Evolutionary conservation across 495 filamentous ascomycete species (phyloP).

Genomic region (Aspergillus carlsbadensis): DNA sequence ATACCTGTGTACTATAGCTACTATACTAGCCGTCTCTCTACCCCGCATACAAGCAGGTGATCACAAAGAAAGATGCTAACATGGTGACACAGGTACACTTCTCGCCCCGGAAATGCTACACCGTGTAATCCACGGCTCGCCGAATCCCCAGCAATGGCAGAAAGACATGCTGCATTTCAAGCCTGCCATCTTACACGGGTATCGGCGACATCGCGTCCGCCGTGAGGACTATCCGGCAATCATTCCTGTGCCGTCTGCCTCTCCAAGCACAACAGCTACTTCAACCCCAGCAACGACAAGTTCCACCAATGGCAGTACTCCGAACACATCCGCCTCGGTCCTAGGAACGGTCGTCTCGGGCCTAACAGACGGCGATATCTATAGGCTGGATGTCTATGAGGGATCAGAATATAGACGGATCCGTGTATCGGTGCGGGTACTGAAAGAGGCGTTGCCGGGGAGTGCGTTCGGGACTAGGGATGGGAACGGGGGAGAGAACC

Average conservation of each 20-base stretch:
- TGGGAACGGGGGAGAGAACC: not conserved
- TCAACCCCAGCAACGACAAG: not conserved
- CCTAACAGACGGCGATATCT: slow-evolving; percentile 72
- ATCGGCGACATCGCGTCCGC: slow-evolving; percentile 66
- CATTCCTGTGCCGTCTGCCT: slow-evolving; percentile 31
- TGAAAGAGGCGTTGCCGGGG: slow-evolving; percentile 40
- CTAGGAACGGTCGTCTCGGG: slow-evolving; percentile 79
- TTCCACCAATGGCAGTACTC: not conserved
- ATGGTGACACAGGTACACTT: slow-evolving; percentile 44
- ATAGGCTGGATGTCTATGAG: slow-evolving; percentile 80
- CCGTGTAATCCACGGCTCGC: slow-evolving; percentile 71
- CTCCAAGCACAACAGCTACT: not conserved
- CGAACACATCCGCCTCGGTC: slow-evolving; percentile 44
- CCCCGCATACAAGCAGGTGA: too few relatives aligned
- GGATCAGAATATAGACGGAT: slow-evolving; percentile 68
- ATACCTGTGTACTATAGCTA: too few relatives aligned
- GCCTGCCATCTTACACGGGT: slow-evolving; percentile 73
- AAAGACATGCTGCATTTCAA: slow-evolving; percentile 58
- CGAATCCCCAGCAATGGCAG: slow-evolving; percentile 47
- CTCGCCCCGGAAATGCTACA: slow-evolving; percentile 83
- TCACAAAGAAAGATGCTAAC: not conserved
- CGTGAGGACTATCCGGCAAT: slow-evolving; percentile 86
- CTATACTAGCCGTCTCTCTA: too few relatives aligned
- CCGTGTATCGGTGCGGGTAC: slow-evolving; percentile 57
- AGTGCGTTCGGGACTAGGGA: not conserved